phyloP scores from a whole-genome alignment of 148 eudicot genomes.

The Drosera capensis region DNA sequence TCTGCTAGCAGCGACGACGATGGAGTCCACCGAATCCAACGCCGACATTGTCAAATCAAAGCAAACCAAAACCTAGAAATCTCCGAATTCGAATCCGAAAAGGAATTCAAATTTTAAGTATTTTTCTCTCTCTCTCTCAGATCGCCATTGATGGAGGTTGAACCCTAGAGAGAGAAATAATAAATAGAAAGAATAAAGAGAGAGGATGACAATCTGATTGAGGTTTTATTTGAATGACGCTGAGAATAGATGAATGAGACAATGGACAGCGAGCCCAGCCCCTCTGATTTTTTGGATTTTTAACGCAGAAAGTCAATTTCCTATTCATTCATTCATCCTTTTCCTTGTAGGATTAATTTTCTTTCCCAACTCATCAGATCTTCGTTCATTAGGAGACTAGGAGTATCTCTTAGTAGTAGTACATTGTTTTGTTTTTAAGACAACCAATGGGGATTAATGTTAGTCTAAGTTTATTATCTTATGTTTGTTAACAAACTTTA shows the following conservation, averaged over 20 bases:
- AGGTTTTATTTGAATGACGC: slow-evolving; percentile 15
- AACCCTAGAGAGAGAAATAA: neutral
- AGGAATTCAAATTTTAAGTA: neutral
- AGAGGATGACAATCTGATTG: slow-evolving; percentile 9
- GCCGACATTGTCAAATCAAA: slow-evolving; percentile 23
- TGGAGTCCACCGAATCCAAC: slow-evolving; percentile 45
- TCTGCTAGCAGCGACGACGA: slow-evolving; percentile 48
- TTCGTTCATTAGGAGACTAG: too few relatives aligned
- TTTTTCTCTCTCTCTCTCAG: slow-evolving; percentile 23
- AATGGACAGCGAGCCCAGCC: neutral
- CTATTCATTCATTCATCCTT: neutral
- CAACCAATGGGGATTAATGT: too few relatives aligned
- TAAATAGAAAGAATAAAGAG: slow-evolving; percentile 4
- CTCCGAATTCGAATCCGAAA: neutral
- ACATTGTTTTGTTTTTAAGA: too few relatives aligned
- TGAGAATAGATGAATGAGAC: slow-evolving; percentile 4
- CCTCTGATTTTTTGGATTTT: neutral
- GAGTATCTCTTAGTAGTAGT: too few relatives aligned
- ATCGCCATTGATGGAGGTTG: slow-evolving; percentile 30
- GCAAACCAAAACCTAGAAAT: neutral
- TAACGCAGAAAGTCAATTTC: too few relatives aligned
- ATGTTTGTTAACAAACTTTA: too few relatives aligned
- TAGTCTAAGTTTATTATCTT: too few relatives aligned
- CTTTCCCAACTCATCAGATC: too few relatives aligned
- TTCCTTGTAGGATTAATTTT: too few relatives aligned